A percentile compares a stretch with the other conserved stretches of the same genome.
phyloP scores from a whole-genome alignment of 2,329 filamentous ascomycete species.

The Blumeriella jaapii region DNA sequence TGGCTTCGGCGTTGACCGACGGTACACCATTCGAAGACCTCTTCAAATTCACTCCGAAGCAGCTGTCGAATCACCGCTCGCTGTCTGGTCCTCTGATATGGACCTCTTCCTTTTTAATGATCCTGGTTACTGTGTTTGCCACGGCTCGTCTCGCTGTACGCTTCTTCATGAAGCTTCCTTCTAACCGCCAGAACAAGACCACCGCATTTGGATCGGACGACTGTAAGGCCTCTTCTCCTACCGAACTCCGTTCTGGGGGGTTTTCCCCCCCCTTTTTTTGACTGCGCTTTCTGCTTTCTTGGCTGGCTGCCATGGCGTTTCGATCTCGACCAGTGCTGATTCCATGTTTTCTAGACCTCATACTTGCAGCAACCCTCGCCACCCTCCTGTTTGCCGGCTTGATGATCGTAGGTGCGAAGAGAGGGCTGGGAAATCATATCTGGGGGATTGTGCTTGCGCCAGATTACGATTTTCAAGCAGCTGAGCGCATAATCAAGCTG shows the following conservation, averaged over 20 bases:
- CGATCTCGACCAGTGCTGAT: background rate
- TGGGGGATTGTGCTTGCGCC: constrained; percentile 3
- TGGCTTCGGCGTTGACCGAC: no score
- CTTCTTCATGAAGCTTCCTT: background rate
- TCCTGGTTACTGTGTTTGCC: background rate
- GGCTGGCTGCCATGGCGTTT: no score
- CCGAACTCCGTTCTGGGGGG: no score
- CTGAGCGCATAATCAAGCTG: background rate
- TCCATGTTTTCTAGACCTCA: background rate
- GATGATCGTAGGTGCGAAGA: constrained; percentile 4
- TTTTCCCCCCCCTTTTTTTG: no score
- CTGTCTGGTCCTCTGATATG: constrained; percentile 2
- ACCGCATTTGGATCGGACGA: constrained; percentile 6
- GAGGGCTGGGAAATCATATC: constrained; percentile 9
- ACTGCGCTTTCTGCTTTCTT: no score
- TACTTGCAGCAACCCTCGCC: background rate
- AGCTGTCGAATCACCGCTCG: background rate
- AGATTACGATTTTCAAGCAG: background rate
- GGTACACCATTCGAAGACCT: no score
- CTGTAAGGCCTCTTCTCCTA: constrained; percentile 5
- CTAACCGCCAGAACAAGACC: background rate
- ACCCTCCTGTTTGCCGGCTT: constrained; percentile 2
- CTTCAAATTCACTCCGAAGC: no score
- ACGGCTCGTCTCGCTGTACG: background rate
- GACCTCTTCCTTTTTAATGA: background rate